Evolutionary conservation across 2,329 filamentous ascomycete species (phyloP), one percentile per base, ranked within the genome.

Genomic region (Calonectria honghensis): DNA sequence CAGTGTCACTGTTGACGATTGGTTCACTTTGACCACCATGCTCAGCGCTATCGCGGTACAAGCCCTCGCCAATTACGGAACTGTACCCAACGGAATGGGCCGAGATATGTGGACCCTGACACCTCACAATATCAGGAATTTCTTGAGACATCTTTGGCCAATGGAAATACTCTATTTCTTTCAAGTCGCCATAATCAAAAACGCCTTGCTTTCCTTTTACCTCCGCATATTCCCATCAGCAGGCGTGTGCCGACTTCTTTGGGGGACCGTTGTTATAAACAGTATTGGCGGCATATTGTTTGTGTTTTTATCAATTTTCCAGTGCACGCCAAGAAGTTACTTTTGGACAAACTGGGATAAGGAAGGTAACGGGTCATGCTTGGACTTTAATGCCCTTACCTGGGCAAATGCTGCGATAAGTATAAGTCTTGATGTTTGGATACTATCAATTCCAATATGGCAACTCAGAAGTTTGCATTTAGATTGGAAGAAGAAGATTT

Each of bases 101-200:
- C 41, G 61, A n/a, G 61, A 65, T 11, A 65, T 65, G 39, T 65
- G 61, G 61, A 65, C 61, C 41, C 24, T 65, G 27, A 35, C 39
- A 24, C 29, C 41, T 48, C 18, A 50, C 41, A 50, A 31, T 39
- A 65, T 65, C 41, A n/a, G 29, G 11, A 48, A 29, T 29, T 65
- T 65, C 41, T 35, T 65, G 41, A 65, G n/a, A 24, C 39, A 65
- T 9, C 41, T 65, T 10, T 65, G 41, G 61, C 41, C 61, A n/a
- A 65, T 65, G 41, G 39, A 65, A 20, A 65, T 65, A 14, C 61
- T 65, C 16, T 65, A 65, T 4, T 65, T 65, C 5, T 18, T 65
- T 13, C 61, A 65, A 18, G 61, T 65, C 6, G 27, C 41, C 5
- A 27, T 65, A 9, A 16, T 65, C 18, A 65, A 65, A 27, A 50